These are phyloP conservation scores for Leccinum subtestaceum DNA, from an alignment of 768 basidiomycete species.

Conservation along the genomic window DNA sequence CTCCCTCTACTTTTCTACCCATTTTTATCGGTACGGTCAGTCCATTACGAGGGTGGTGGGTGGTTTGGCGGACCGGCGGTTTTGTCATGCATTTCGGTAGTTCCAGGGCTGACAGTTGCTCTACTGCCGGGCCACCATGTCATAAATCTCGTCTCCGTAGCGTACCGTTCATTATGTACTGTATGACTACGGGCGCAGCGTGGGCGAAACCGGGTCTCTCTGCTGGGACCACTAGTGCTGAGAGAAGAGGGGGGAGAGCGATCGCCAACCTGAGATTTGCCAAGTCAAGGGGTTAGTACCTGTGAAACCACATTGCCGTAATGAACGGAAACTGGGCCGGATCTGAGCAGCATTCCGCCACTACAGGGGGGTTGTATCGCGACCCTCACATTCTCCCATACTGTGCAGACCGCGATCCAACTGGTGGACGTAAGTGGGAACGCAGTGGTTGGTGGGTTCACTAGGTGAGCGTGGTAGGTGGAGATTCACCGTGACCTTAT, in stretches of 20 bases:
- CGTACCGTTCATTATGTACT: constrained; percentile 16
- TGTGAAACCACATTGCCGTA: constrained; percentile 26
- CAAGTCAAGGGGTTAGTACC: background rate
- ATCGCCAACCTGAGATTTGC: constrained; percentile 26
- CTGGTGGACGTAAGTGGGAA: constrained; percentile 17
- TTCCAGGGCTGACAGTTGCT: constrained; percentile 6
- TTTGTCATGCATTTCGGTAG: constrained; percentile 11
- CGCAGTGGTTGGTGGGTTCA: background rate
- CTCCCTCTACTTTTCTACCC: constrained; percentile 9
- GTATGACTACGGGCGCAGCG: background rate
- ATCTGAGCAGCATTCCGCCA: constrained; percentile 21
- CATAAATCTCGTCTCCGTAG: background rate
- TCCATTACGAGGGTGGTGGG: constrained; percentile 18
- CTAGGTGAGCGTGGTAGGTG: background rate
- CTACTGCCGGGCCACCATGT: background rate
- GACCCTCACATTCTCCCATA: constrained; percentile 6
- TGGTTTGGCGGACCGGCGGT: constrained; percentile 17
- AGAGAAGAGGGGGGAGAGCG: constrained; percentile 8
- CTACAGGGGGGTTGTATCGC: constrained; percentile 8
- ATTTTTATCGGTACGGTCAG: constrained; percentile 6
- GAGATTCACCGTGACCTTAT: constrained; percentile 16
- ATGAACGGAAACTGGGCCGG: constrained; percentile 15
- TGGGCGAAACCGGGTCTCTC: background rate
- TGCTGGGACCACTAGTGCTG: background rate
- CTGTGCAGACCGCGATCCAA: background rate